Evolutionary conservation across 345 rosid genomes (phyloP).

Genomic region (Eutrema japonicum): DNA sequence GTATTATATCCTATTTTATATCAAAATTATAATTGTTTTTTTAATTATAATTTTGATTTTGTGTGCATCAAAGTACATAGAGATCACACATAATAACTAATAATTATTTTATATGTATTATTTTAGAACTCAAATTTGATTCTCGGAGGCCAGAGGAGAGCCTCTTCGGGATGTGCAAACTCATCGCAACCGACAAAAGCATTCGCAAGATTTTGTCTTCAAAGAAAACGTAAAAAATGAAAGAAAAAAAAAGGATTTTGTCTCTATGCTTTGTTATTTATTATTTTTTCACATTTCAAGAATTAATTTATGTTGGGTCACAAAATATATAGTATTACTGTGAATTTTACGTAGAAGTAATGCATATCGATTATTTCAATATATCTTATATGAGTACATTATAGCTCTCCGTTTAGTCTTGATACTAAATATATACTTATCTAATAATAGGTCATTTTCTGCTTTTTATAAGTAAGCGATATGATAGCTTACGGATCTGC

Average conservation of each 20-base stretch:
- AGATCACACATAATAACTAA: slow-evolving; percentile 22
- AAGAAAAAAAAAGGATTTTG: too few species aligned
- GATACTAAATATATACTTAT: slow-evolving; percentile 15
- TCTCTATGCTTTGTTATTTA: neutral
- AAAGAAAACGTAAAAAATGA: neutral
- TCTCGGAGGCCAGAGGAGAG: slow-evolving; percentile 28
- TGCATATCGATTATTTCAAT: slow-evolving; percentile 22
- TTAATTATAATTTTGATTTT: slow-evolving; percentile 1
- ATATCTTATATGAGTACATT: neutral
- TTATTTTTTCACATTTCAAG: neutral
- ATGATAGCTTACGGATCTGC: slow-evolving; percentile 45
- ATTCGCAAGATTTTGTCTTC: slow-evolving; percentile 42
- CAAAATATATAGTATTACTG: slow-evolving; percentile 1
- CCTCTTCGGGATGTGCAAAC: slow-evolving; percentile 45
- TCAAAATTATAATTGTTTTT: neutral
- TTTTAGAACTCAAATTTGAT: slow-evolving; percentile 33
- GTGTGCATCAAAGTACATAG: slow-evolving; percentile 43
- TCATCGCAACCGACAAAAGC: slow-evolving; percentile 41
- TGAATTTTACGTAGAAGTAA: slow-evolving; percentile 36
- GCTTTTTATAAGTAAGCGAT: slow-evolving; percentile 27
- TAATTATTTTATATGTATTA: slow-evolving; percentile 11
- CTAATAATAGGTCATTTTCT: slow-evolving; percentile 36
- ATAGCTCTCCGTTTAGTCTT: slow-evolving; percentile 20
- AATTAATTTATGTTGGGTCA: slow-evolving; percentile 23
- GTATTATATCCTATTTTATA: slow-evolving; percentile 12